Evolutionary conservation across 140 eudicot species (phyloP).

Genomic region (Ambrosia hybrid): DNA sequence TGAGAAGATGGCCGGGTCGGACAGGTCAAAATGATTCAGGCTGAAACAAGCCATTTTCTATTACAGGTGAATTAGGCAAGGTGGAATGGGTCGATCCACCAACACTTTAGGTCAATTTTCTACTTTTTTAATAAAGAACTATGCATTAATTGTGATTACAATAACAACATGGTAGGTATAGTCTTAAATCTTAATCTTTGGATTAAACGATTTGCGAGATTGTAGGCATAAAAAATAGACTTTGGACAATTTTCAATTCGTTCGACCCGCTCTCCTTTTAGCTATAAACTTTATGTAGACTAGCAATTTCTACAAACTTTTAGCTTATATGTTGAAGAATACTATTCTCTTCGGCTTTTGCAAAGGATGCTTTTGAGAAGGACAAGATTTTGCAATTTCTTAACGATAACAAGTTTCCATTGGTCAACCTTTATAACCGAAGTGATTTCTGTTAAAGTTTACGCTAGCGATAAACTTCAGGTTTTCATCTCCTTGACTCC

Average conservation of each 20-base stretch:
- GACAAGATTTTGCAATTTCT: conserved; percentile 67
- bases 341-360: conserved; percentile 26
- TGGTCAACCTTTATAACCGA: conserved; percentile 81
- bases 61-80: background rate
- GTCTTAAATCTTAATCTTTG: too few relatives aligned
- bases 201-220: too few relatives aligned
- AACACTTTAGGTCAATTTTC: too few relatives aligned
- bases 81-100: background rate
- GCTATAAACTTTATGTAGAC: too few relatives aligned
- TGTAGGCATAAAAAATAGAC: too few relatives aligned
- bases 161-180: too few relatives aligned
- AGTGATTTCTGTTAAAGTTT: conserved; percentile 78
- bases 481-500: conserved; percentile 31
- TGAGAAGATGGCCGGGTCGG: conserved; percentile 2
- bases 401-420: conserved; percentile 78
- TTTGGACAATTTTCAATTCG: too few relatives aligned
- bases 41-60: background rate
- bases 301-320: background rate
- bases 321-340: background rate
- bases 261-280: too few relatives aligned
- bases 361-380: conserved; percentile 52
- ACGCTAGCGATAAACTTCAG: conserved; percentile 71
- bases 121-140: too few relatives aligned
- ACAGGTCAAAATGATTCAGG: background rate
- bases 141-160: too few relatives aligned